These are phyloP conservation scores for Globisporangium cylindrosporum DNA, from an alignment of 352 stramenopile genomes.

Conservation along the genomic window DNA sequence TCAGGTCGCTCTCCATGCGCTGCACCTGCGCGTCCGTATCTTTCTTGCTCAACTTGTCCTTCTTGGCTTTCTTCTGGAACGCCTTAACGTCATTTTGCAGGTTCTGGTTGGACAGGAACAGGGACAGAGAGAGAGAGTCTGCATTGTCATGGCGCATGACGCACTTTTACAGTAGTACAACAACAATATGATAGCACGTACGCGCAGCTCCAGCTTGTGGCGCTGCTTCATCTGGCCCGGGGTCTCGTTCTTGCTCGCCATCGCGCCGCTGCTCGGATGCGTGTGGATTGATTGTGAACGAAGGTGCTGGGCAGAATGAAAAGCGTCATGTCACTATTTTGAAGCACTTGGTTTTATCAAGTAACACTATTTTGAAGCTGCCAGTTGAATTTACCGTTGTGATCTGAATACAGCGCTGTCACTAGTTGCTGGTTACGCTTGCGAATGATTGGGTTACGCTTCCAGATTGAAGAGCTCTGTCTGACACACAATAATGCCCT, in stretches of 20 bases:
- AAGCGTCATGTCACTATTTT: not conserved
- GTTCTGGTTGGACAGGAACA: conserved; percentile 27
- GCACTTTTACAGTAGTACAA: not conserved
- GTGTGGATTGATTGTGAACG: not conserved
- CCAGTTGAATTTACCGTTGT: not conserved
- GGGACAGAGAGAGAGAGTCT: not conserved
- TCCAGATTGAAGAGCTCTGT: not conserved
- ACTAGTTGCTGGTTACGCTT: not conserved
- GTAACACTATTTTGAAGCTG: too few species aligned
- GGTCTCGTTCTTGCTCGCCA: conserved; percentile 64
- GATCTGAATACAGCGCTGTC: not conserved
- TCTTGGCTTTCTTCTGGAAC: conserved; percentile 87
- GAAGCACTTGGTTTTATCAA: not conserved
- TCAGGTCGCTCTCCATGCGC: conserved; percentile 56
- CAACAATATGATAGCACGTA: conserved; percentile 23
- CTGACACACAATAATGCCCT: not conserved
- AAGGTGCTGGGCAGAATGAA: not conserved
- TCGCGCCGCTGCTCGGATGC: conserved; percentile 3
- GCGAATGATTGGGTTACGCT: not conserved
- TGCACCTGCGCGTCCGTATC: conserved; percentile 56
- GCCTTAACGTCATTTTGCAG: conserved; percentile 76
- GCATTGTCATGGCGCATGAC: too few species aligned
- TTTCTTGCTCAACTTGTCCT: conserved; percentile 76
- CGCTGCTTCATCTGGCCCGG: conserved; percentile 81
- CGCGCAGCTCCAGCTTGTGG: conserved; percentile 82